Conservation (phyloP, 2,329 filamentous ascomycete species). For the Aplosporella prunicola region DNA sequence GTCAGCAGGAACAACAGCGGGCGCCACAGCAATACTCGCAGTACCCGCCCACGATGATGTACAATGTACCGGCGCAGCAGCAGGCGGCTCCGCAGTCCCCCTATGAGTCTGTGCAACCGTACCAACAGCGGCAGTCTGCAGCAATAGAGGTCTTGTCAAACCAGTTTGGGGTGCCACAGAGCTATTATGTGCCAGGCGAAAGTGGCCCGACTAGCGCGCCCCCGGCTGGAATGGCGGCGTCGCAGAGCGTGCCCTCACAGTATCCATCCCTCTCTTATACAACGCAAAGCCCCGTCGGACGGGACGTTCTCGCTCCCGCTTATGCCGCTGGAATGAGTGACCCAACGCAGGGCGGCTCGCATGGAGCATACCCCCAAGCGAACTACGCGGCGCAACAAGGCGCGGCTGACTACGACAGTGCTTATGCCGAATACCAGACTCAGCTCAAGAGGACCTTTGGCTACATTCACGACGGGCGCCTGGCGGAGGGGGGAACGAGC, state of each 20-base stretch:
- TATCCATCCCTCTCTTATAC: slow-evolving; percentile 48
- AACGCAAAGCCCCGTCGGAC: slow-evolving; percentile 50
- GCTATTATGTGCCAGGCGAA: slow-evolving; percentile 54
- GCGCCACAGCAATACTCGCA: slow-evolving; percentile 36
- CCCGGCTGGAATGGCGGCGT: slow-evolving; percentile 46
- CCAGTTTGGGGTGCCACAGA: slow-evolving; percentile 59
- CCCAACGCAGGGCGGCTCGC: slow-evolving; percentile 32
- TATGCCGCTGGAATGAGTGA: slow-evolving; percentile 47
- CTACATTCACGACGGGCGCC: slow-evolving; percentile 53
- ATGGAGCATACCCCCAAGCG: slow-evolving; percentile 29
- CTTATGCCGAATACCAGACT: slow-evolving; percentile 54
- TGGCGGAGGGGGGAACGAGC: slow-evolving; percentile 50
- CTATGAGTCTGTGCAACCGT: slow-evolving; percentile 69
- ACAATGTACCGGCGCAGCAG: slow-evolving; percentile 60
- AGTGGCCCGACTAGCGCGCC: slow-evolving; percentile 48
- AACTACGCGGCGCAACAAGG: slow-evolving; percentile 29
- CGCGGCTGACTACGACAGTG: slow-evolving; percentile 51
- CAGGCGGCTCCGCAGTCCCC: slow-evolving; percentile 48
- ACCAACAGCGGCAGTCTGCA: slow-evolving; percentile 65
- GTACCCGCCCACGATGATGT: slow-evolving; percentile 63
- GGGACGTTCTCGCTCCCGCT: slow-evolving; percentile 40
- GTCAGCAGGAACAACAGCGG: slow-evolving; percentile 48
- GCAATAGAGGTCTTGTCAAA: slow-evolving; percentile 66
- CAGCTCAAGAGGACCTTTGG: slow-evolving; percentile 58
- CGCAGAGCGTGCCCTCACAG: slow-evolving; percentile 59